A percentile compares a stretch with the other conserved stretches of the same genome.
Conservation (phyloP, 441 rosid species). For the Euphorbia neoarborescens region DNA sequence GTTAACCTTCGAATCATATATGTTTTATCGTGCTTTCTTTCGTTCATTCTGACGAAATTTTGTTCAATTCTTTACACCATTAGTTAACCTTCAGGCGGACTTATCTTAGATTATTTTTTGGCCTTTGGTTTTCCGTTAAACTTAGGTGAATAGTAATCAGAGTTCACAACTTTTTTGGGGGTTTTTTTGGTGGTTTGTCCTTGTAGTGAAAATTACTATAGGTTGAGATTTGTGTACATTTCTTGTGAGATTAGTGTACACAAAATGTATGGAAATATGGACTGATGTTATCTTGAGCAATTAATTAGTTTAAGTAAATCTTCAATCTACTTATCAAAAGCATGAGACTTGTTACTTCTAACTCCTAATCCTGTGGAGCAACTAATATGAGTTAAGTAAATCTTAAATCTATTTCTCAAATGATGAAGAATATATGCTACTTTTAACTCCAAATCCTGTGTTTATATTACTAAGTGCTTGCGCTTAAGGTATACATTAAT, state of each 20-base stretch:
- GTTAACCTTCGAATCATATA: too few relatives aligned
- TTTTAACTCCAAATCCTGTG: too few relatives aligned
- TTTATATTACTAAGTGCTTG: too few relatives aligned
- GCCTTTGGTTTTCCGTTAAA: not conserved
- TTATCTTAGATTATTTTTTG: not conserved
- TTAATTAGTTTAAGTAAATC: not conserved
- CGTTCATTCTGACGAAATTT: not conserved
- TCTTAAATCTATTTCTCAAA: too few relatives aligned
- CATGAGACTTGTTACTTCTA: not conserved
- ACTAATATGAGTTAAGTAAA: too few relatives aligned
- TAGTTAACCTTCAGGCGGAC: not conserved
- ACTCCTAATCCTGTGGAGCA: not conserved
- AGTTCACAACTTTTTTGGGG: not conserved
- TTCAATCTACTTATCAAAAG: not conserved
- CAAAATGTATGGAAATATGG: not conserved
- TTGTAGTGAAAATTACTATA: not conserved
- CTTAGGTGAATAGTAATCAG: not conserved
- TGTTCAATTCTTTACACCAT: not conserved
- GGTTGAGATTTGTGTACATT: not conserved
- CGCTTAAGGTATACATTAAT: not conserved
- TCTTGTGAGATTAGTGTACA: not conserved
- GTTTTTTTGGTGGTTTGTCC: not conserved
- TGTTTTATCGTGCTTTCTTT: not conserved
- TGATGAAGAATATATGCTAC: too few relatives aligned
- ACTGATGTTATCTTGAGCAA: not conserved